Conservation (phyloP, 2,329 filamentous ascomycete genomes). For the Dryadomyces sulphureus region DNA sequence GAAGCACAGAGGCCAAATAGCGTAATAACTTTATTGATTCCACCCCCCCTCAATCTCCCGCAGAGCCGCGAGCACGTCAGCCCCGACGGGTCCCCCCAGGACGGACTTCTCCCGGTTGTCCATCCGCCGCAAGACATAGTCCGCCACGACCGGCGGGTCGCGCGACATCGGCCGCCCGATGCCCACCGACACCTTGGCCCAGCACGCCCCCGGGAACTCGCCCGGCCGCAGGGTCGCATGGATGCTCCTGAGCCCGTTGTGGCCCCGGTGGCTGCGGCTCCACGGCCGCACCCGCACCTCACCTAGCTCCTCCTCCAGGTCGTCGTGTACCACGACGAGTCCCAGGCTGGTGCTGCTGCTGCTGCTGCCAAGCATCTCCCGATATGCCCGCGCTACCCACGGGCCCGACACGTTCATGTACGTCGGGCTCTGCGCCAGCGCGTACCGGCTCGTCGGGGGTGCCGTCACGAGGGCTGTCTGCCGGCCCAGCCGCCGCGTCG, state of each 20-base stretch:
- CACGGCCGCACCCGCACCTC: conserved; percentile 50
- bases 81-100: conserved; percentile 36
- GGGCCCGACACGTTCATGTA: conserved; percentile 77
- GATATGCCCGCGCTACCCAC: conserved; percentile 53
- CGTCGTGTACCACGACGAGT: conserved; percentile 76
- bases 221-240: conserved; percentile 30
- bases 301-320: conserved; percentile 61
- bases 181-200: conserved; percentile 58
- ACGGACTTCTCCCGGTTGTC: conserved; percentile 31
- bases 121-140: conserved; percentile 65
- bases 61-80: conserved; percentile 34
- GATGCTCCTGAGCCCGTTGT: conserved; percentile 62
- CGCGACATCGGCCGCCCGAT: conserved; percentile 70
- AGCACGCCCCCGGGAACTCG: conserved; percentile 27
- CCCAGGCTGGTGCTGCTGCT: conserved; percentile 13
- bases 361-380: conserved; percentile 25
- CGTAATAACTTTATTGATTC: conserved; percentile 4
- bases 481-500: conserved; percentile 28
- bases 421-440: conserved; percentile 58
- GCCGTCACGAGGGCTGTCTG: conserved; percentile 34
- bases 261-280: conserved; percentile 49
- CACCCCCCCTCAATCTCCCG: conserved; percentile 28
- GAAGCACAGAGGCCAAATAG: too few species aligned
- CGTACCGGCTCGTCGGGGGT: conserved; percentile 37
- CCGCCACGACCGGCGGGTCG: conserved; percentile 50